Conservation (phyloP, 768 basidiomycete genomes). For the Pisolithus marmoratus region DNA sequence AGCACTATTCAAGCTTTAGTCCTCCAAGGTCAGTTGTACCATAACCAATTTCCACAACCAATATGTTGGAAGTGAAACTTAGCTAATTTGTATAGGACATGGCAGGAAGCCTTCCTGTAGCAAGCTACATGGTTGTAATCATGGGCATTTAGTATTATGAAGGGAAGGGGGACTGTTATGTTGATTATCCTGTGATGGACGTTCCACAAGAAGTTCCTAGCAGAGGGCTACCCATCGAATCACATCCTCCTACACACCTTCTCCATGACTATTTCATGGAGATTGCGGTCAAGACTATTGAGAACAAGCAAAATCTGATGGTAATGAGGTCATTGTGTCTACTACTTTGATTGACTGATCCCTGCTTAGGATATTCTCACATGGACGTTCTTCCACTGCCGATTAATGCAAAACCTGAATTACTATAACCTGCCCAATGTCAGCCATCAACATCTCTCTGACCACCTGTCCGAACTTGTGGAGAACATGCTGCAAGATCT, state of each 20-base stretch:
- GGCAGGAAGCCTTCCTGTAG: slow-evolving; percentile 91
- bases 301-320: slow-evolving; percentile 98
- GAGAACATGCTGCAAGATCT: slow-evolving; percentile 90
- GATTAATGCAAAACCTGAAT: slow-evolving; percentile 96
- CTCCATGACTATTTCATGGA: slow-evolving; percentile 98
- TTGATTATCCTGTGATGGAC: slow-evolving; percentile 98
- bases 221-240: slow-evolving; percentile 97
- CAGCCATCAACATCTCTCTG: slow-evolving; percentile 91
- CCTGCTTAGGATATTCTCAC: slow-evolving; percentile 80
- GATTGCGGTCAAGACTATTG: slow-evolving; percentile 97
- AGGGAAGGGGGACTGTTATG: slow-evolving; percentile 95
- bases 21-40: slow-evolving; percentile 60
- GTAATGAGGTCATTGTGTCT: slow-evolving; percentile 30
- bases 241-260: slow-evolving; percentile 82
- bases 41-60: too few relatives aligned
- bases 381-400: slow-evolving; percentile 97
- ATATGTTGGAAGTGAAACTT: background rate
- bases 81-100: slow-evolving; percentile 56
- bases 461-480: slow-evolving; percentile 93
- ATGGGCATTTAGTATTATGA: slow-evolving; percentile 99
- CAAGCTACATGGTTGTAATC: slow-evolving; percentile 96
- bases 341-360: background rate
- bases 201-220: slow-evolving; percentile 99
- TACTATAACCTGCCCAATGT: slow-evolving; percentile 94
- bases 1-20: slow-evolving; percentile 94